Evolutionary conservation across 371 early-diverging fungal species (phyloP), one percentile per base, ranked within the genome.

Genomic region (Mucor circinelloides): DNA sequence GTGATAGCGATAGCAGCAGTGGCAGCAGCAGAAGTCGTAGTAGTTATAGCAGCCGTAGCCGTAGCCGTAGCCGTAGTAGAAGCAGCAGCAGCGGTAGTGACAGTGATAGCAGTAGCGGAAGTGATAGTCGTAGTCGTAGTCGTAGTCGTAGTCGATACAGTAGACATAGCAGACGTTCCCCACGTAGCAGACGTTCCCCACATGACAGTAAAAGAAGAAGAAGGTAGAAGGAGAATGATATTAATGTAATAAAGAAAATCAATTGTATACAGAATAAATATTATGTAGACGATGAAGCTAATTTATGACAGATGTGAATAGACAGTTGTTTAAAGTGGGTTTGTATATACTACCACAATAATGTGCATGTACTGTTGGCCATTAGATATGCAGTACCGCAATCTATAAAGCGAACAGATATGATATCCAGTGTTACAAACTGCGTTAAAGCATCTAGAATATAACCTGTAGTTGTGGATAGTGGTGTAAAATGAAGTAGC

Each of bases 11-110:
- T 13, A 42, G 42, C n/a, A 70, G 69, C 13, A 50, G 65, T 32
- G 66, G 68, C 8, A 59, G 62, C 27, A 72, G 69, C 25, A 60
- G 52, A 28, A 59, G 67, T 58, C 48, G 44, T 23, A 59, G 67
- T 58, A 56, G 44, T 23, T 68, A 73, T n/a, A 58, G 59, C 25
- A 50, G 60, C n/a, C 6, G 34, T 13, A 63, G 63, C 9, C 36
- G 36, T 27, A 67, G 72, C 25, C 46, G 50, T 31, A 38, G 60
- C 31, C 7, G 6, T 8, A 38, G 63, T 27, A 10, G 38, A 25
- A 50, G 55, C 19, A 54, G 55, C 23, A 31, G 52, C 23, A 27
- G 55, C 15, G 6, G 38, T 13, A 54, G 63, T 7, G 2, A 19
- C 15, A 28, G 38, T n/a, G 21, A 34, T 21, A 2, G 21, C 50